Percentiles rank a stretch among this genome's conserved stretches.
These are phyloP conservation scores for Jatropha multifida DNA, from an alignment of 441 rosid species.

Conservation along the genomic window DNA sequence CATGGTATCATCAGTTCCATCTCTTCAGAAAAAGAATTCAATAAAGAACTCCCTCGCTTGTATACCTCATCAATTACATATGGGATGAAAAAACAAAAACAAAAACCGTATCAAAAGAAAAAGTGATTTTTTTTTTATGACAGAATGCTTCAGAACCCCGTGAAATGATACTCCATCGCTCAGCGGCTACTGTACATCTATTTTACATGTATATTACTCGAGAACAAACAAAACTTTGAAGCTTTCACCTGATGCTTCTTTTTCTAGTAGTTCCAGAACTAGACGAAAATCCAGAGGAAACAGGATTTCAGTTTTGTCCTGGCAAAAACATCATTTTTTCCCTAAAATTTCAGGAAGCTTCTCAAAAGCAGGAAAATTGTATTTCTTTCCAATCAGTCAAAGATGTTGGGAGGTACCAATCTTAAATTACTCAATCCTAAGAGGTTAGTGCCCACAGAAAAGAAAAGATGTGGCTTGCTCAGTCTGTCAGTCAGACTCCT, in stretches of 20 bases:
- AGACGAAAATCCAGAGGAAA: conserved; percentile 9
- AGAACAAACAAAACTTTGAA: conserved; percentile 43
- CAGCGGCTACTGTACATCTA: conserved; percentile 23
- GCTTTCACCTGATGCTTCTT: conserved; percentile 30
- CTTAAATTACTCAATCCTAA: conserved; percentile 25
- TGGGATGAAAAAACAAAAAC: neutral
- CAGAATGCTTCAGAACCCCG: conserved; percentile 9
- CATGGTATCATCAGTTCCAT: neutral
- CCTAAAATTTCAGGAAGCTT: conserved; percentile 15
- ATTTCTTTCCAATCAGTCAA: neutral
- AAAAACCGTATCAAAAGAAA: neutral
- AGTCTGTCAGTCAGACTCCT: conserved; percentile 44
- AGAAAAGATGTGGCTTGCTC: conserved; percentile 19
- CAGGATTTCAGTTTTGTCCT: conserved; percentile 16
- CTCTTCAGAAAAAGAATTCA: neutral
- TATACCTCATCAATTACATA: neutral
- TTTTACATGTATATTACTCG: conserved; percentile 14
- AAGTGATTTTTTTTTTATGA: neutral
- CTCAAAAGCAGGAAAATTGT: conserved; percentile 6
- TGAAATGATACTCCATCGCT: conserved; percentile 15
- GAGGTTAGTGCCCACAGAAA: conserved; percentile 39
- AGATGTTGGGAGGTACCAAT: conserved; percentile 21
- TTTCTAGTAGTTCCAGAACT: conserved; percentile 17
- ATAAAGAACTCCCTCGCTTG: conserved; percentile 2
- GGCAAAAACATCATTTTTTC: conserved; percentile 3